These are phyloP conservation scores for Globisporangium cylindrosporum DNA, from an alignment of 352 stramenopile species.

Conservation along the genomic window DNA sequence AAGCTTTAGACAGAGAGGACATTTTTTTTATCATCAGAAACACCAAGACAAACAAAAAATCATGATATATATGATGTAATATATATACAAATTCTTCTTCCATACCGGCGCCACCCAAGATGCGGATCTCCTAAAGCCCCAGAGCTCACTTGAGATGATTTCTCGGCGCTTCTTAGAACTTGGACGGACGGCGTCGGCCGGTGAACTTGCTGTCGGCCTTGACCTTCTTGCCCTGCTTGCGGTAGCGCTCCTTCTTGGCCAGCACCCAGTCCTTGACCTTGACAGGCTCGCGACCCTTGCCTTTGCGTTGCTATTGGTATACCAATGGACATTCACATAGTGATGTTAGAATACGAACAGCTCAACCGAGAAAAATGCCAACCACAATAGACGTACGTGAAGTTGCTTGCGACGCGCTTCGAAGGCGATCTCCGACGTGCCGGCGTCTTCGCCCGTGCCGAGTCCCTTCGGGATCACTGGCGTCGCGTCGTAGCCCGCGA, in stretches of 20 bases:
- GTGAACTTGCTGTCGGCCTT: slow-evolving; percentile 99
- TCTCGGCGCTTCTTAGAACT: slow-evolving; percentile 85
- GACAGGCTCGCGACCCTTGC: slow-evolving; percentile 48
- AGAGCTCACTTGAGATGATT: background rate
- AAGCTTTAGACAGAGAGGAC: background rate
- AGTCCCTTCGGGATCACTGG: slow-evolving; percentile 84
- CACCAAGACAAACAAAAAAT: slow-evolving; percentile 19
- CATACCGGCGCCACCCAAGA: background rate
- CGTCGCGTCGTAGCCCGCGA: slow-evolving; percentile 89
- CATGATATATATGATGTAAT: slow-evolving; percentile 44
- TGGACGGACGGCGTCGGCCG: slow-evolving; percentile 91
- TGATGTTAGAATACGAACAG: background rate
- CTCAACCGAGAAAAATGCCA: background rate
- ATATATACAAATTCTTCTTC: slow-evolving; percentile 38
- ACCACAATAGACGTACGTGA: slow-evolving; percentile 31
- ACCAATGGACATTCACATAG: background rate
- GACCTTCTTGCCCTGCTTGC: slow-evolving; percentile 97
- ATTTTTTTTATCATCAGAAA: slow-evolving; percentile 14
- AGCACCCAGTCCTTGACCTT: slow-evolving; percentile 95
- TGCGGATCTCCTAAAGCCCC: background rate
- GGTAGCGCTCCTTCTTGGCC: slow-evolving; percentile 97
- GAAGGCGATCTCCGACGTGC: slow-evolving; percentile 53
- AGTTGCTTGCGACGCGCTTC: slow-evolving; percentile 58
- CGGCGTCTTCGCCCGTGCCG: slow-evolving; percentile 41
- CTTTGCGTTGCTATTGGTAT: slow-evolving; percentile 41